These are phyloP conservation scores for Picocystis sp. DNA, from an alignment of 163 green algal genomes.

Conservation along the genomic window DNA sequence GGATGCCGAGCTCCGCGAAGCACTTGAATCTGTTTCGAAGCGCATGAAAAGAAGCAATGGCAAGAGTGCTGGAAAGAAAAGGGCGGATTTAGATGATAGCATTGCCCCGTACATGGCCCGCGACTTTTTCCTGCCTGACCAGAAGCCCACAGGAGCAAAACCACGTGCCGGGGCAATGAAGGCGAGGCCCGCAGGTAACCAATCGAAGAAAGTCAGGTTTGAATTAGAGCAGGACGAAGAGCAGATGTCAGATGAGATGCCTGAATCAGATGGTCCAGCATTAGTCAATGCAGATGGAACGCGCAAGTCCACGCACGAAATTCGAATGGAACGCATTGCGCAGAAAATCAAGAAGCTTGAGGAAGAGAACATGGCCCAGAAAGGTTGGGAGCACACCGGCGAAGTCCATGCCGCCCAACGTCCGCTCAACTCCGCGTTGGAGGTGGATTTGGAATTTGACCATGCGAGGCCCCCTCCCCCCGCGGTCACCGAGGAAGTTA, in stretches of 20 bases:
- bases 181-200: neutral
- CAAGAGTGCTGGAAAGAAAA: no score
- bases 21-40: no score
- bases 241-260: constrained; percentile 15
- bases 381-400: constrained; percentile 56
- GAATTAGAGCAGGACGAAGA: constrained; percentile 14
- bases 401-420: constrained; percentile 35
- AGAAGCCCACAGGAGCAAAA: no score
- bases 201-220: constrained; percentile 5
- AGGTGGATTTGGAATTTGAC: constrained; percentile 80
- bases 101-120: constrained; percentile 24
- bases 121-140: constrained; percentile 34
- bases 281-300: constrained; percentile 1
- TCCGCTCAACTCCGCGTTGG: constrained; percentile 63
- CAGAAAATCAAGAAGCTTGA: constrained; percentile 47
- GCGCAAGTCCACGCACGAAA: constrained; percentile 3
- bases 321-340: constrained; percentile 26
- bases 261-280: neutral
- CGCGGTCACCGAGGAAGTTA: constrained; percentile 53
- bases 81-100: no score
- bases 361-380: constrained; percentile 36
- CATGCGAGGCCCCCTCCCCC: constrained; percentile 37
- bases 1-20: constrained; percentile 10
- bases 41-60: no score
- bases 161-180: neutral